Conservation (phyloP, 2,329 filamentous ascomycete species). For the Waltergamsia citrina region DNA sequence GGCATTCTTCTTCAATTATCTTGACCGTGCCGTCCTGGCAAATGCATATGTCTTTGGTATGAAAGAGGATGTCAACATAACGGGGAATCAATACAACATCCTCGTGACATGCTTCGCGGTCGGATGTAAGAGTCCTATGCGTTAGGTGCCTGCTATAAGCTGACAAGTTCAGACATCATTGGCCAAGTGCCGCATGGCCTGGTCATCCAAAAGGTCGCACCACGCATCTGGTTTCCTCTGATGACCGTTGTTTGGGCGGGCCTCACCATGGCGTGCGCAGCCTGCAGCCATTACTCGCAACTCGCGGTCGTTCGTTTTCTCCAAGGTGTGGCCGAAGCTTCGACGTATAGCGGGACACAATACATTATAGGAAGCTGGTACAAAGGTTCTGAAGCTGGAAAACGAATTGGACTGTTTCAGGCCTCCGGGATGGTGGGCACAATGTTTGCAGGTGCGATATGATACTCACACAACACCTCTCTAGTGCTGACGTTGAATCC, state of each 20-base stretch:
- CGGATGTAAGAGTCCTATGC: slow-evolving; percentile 10
- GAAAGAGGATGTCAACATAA: slow-evolving; percentile 30
- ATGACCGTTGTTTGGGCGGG: slow-evolving; percentile 39
- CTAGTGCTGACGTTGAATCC: too few species aligned
- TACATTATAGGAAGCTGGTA: slow-evolving; percentile 40
- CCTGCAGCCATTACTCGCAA: slow-evolving; percentile 11
- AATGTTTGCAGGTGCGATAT: slow-evolving; percentile 47
- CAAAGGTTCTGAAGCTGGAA: slow-evolving; percentile 41
- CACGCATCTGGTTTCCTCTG: slow-evolving; percentile 35
- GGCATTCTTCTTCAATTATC: slow-evolving; percentile 10
- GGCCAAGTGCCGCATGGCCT: slow-evolving; percentile 35
- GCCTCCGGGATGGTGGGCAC: slow-evolving; percentile 44
- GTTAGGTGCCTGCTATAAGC: background rate
- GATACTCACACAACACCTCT: too few species aligned
- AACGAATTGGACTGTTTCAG: slow-evolving; percentile 48
- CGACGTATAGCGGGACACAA: slow-evolving; percentile 16
- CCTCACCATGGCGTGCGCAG: slow-evolving; percentile 24
- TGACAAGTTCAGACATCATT: slow-evolving; percentile 11
- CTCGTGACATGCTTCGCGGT: slow-evolving; percentile 11
- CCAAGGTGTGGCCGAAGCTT: slow-evolving; percentile 13
- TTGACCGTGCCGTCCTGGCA: slow-evolving; percentile 9
- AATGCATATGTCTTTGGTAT: slow-evolving; percentile 36
- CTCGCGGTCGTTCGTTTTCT: slow-evolving; percentile 15
- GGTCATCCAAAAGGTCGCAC: slow-evolving; percentile 37
- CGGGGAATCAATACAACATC: slow-evolving; percentile 24